phyloP scores from a whole-genome alignment of 768 basidiomycete species.

The Boletellus ananiceps region DNA sequence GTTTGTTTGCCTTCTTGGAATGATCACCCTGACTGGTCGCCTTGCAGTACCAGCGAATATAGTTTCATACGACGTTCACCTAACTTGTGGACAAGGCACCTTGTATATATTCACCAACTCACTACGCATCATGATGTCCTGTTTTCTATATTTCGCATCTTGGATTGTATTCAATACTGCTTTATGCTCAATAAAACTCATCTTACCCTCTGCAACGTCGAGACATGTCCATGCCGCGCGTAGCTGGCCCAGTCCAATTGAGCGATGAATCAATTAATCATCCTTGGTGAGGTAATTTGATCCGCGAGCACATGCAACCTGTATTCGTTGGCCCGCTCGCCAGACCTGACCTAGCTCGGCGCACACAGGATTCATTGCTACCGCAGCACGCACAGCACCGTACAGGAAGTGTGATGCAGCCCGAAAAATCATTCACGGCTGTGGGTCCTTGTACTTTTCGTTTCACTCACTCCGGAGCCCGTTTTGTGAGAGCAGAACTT shows the following conservation, averaged over 20 bases:
- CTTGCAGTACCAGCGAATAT: slow-evolving; percentile 6
- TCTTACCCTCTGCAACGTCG: no score
- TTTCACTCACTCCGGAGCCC: neutral
- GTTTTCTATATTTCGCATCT: neutral
- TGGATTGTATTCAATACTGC: no score
- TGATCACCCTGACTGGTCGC: neutral
- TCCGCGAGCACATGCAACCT: neutral
- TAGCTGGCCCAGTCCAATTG: neutral
- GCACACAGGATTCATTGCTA: slow-evolving; percentile 10
- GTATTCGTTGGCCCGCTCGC: neutral
- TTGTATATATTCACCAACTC: neutral
- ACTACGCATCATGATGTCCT: neutral
- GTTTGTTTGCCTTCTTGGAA: neutral
- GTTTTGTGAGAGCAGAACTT: neutral
- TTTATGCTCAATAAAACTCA: no score
- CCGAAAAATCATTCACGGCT: neutral
- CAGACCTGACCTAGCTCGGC: neutral
- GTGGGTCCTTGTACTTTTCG: neutral
- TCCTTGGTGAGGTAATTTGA: neutral
- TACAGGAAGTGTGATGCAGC: slow-evolving; percentile 14
- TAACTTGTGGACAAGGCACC: neutral
- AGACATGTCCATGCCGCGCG: neutral
- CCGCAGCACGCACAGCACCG: slow-evolving; percentile 17
- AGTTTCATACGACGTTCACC: neutral
- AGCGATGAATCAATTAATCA: neutral